Conservation (phyloP, 345 rosid genomes). For the Gossypioides kirkii region DNA sequence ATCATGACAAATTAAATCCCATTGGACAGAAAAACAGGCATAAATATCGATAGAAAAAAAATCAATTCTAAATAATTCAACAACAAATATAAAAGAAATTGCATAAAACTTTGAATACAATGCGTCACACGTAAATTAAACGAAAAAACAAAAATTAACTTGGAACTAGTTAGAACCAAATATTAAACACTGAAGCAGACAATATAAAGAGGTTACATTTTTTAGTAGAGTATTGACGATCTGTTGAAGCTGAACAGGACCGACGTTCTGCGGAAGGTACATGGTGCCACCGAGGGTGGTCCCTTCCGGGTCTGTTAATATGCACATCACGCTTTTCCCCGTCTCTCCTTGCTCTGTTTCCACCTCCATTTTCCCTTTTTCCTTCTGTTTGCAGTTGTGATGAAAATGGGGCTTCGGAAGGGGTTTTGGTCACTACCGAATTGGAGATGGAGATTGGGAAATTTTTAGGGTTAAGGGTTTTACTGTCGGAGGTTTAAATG, state of each 20-base stretch:
- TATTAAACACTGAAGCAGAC: background rate
- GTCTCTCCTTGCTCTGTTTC: slow-evolving; percentile 14
- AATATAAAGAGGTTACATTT: slow-evolving; percentile 37
- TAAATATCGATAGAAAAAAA: no score
- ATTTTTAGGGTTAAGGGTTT: background rate
- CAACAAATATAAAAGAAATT: background rate
- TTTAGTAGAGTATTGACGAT: slow-evolving; percentile 80
- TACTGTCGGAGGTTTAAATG: background rate
- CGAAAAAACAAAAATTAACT: background rate
- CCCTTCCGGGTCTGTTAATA: slow-evolving; percentile 81
- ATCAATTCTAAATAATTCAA: slow-evolving; percentile 4
- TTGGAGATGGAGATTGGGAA: background rate
- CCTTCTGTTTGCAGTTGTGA: background rate
- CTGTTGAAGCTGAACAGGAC: slow-evolving; percentile 76
- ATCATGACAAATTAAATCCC: background rate
- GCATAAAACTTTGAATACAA: background rate
- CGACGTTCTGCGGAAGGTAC: slow-evolving; percentile 77
- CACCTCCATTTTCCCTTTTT: slow-evolving; percentile 5
- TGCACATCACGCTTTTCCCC: slow-evolving; percentile 69
- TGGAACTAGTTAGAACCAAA: background rate
- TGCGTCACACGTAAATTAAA: background rate
- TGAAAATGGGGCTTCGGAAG: background rate
- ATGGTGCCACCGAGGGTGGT: slow-evolving; percentile 55
- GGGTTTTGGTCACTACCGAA: background rate
- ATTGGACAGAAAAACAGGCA: background rate